Evolutionary conservation across 2,329 filamentous ascomycete species (phyloP).

Genomic region (Nothophoma quercina): DNA sequence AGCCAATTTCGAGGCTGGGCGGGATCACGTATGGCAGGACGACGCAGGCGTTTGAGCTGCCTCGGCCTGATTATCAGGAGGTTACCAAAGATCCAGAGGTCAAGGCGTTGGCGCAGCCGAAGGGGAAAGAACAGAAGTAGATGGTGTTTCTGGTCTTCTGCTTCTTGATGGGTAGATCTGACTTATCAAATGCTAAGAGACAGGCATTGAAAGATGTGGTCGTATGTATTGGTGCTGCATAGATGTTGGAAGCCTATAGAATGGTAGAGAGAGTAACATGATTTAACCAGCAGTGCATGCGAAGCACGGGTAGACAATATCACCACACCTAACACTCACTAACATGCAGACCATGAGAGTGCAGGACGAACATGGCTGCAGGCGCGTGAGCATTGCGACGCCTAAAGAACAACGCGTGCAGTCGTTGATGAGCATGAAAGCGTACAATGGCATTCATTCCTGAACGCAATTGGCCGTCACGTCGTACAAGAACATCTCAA

Average conservation of each 20-base stretch:
- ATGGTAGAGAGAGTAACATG: neutral
- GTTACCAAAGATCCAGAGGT: slow-evolving; percentile 60
- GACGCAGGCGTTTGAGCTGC: slow-evolving; percentile 75
- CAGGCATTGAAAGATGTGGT: slow-evolving; percentile 5
- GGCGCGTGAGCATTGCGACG: too few species aligned
- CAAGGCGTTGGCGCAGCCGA: slow-evolving; percentile 63
- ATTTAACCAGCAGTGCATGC: too few species aligned
- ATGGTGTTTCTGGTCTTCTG: too few species aligned
- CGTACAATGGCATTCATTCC: neutral
- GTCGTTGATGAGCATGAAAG: neutral
- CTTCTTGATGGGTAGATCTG: too few species aligned
- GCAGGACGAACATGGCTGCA: too few species aligned
- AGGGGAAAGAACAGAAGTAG: slow-evolving; percentile 37
- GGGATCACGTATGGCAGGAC: slow-evolving; percentile 84
- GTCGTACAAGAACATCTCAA: neutral
- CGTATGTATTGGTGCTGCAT: neutral
- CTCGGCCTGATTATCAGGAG: slow-evolving; percentile 61
- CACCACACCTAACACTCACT: too few species aligned
- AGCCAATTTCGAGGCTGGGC: slow-evolving; percentile 79
- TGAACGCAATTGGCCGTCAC: neutral
- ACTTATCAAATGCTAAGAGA: slow-evolving; percentile 11
- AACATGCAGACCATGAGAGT: too few species aligned
- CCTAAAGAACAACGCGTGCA: neutral
- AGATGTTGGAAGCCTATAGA: slow-evolving; percentile 6
- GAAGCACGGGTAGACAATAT: too few species aligned